A percentile compares a stretch with the other conserved stretches of the same genome.
phyloP scores from a whole-genome alignment of 805 yeast genomes.

The Hyphopichia homilentoma region DNA sequence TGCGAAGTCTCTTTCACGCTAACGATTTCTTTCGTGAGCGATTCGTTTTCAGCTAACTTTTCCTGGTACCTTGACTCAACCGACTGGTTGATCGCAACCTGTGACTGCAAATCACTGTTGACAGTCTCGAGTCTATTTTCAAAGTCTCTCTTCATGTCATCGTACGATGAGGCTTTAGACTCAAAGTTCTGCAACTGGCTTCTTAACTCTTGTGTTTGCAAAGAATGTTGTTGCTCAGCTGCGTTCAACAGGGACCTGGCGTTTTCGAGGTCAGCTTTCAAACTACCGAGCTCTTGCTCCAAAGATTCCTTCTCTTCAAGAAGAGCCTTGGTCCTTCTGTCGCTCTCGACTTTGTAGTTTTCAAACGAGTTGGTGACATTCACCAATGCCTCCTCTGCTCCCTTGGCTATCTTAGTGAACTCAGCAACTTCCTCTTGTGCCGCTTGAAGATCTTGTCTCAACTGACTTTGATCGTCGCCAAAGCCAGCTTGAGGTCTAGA shows the following conservation, averaged over 20 bases:
- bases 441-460: slow-evolving; percentile 45
- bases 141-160: slow-evolving; percentile 27
- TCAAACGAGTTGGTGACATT: slow-evolving; percentile 54
- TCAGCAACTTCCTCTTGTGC: slow-evolving; percentile 59
- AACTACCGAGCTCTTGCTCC: slow-evolving; percentile 13
- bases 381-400: slow-evolving; percentile 63
- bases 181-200: slow-evolving; percentile 17
- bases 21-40: slow-evolving; percentile 34
- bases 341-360: slow-evolving; percentile 23
- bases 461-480: too few species aligned
- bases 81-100: slow-evolving; percentile 43
- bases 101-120: slow-evolving; percentile 33
- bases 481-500: too few species aligned
- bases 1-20: slow-evolving; percentile 14
- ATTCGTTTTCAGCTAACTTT: slow-evolving; percentile 54
- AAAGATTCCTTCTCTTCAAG: slow-evolving; percentile 21
- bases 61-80: slow-evolving; percentile 53
- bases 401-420: slow-evolving; percentile 56
- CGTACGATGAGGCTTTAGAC: slow-evolving; percentile 31
- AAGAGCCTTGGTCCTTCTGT: slow-evolving; percentile 16
- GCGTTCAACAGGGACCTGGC: slow-evolving; percentile 19
- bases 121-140: slow-evolving; percentile 26
- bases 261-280: slow-evolving; percentile 18
- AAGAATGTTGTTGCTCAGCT: slow-evolving; percentile 13
- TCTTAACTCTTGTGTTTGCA: slow-evolving; percentile 25